Evolutionary conservation across 1,139 yeast genomes (phyloP).

Genomic region (Citeromyces hawaiiensis): DNA sequence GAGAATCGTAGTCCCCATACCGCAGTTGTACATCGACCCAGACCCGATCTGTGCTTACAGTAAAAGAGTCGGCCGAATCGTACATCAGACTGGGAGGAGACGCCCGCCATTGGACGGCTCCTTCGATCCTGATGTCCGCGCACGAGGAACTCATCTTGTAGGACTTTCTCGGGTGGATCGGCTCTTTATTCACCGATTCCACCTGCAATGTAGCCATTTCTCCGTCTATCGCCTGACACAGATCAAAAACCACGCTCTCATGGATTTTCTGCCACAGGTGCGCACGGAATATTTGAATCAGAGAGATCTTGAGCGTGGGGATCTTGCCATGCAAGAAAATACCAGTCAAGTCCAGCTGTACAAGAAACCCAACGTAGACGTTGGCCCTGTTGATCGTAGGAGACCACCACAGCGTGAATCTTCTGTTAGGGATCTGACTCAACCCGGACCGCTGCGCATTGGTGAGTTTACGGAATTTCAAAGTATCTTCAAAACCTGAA

Average conservation of each 20-base stretch:
- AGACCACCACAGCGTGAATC: constrained; percentile 99
- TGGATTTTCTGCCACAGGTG: constrained; percentile 99
- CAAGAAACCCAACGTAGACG: constrained; percentile 94
- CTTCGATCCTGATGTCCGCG: constrained; percentile 75
- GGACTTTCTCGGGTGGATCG: constrained; percentile 94
- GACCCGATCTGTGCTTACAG: constrained; percentile 52
- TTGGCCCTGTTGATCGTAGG: constrained; percentile 98
- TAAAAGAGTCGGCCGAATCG: constrained; percentile 40
- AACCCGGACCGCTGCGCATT: constrained; percentile 97
- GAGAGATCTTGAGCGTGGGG: constrained; percentile 89
- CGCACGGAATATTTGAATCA: constrained; percentile 93
- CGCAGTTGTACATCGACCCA: constrained; percentile 95
- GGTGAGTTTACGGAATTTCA: constrained; percentile 88
- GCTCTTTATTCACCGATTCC: constrained; percentile 78
- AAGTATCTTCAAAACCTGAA: constrained; percentile 91
- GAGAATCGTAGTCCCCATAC: constrained; percentile 96
- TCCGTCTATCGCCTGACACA: constrained; percentile 84
- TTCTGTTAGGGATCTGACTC: constrained; percentile 93
- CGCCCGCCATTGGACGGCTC: constrained; percentile 75
- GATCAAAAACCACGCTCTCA: constrained; percentile 86
- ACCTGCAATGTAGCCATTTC: constrained; percentile 77
- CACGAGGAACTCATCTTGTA: constrained; percentile 94
- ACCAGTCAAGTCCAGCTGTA: constrained; percentile 92
- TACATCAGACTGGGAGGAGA: constrained; percentile 71
- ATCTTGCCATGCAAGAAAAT: constrained; percentile 95